phyloP scores from a whole-genome alignment of 331 rosid genomes.

The Telfairia occidentalis region DNA sequence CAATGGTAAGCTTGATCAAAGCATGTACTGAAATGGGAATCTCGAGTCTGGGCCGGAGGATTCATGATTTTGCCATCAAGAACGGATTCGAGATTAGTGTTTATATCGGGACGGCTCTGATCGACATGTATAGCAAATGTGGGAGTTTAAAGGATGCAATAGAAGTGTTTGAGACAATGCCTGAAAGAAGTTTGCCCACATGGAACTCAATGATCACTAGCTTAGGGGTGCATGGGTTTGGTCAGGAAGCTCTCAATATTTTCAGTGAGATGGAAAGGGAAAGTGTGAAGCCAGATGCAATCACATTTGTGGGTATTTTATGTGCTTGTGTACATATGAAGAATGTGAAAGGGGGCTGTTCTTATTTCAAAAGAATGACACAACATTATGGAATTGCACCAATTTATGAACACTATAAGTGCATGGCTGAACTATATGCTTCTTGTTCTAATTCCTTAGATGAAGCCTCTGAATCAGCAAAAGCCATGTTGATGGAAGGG shows the following conservation, averaged over 20 bases:
- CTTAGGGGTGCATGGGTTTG: conserved; percentile 58
- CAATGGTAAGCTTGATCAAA: conserved; percentile 42
- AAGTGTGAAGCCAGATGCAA: conserved; percentile 39
- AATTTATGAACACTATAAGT: conserved; percentile 37
- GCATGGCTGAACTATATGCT: conserved; percentile 26
- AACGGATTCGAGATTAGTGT: conserved; percentile 39
- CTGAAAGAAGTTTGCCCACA: conserved; percentile 43
- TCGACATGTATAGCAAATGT: conserved; percentile 68
- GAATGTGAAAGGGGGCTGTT: conserved; percentile 25
- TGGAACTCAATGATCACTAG: conserved; percentile 68
- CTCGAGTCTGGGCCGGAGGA: conserved; percentile 34
- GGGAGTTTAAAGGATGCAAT: conserved; percentile 44
- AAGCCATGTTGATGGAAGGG: conserved; percentile 11
- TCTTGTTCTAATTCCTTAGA: conserved; percentile 18
- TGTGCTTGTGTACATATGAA: conserved; percentile 40
- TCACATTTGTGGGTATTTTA: conserved; percentile 54
- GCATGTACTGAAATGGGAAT: conserved; percentile 49
- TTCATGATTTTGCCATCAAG: conserved; percentile 39
- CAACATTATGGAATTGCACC: conserved; percentile 40
- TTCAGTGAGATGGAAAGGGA: conserved; percentile 34
- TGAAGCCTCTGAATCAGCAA: conserved; percentile 18
- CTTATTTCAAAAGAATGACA: conserved; percentile 42
- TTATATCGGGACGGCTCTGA: conserved; percentile 49
- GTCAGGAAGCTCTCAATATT: conserved; percentile 33
- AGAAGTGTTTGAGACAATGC: conserved; percentile 36